These are phyloP conservation scores for Vigna reflexopilosa DNA, from an alignment of 306 rosid species.

Conservation along the genomic window DNA sequence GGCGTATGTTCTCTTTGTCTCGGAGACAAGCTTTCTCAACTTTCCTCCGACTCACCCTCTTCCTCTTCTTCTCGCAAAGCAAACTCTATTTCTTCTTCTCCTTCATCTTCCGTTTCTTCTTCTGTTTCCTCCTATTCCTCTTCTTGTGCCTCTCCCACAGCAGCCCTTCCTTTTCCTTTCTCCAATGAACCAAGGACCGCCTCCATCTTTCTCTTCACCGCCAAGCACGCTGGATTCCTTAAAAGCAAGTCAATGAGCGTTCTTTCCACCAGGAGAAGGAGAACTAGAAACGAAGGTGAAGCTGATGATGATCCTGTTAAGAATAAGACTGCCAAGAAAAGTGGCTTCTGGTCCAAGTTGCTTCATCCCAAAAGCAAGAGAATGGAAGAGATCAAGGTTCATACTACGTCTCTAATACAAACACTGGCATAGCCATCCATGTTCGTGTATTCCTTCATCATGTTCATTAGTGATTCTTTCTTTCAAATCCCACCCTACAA, in stretches of 20 bases:
- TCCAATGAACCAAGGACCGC: not conserved
- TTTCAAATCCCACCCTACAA: not conserved
- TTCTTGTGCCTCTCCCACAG: slow-evolving; percentile 62
- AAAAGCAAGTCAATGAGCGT: slow-evolving; percentile 65
- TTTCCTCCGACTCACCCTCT: not conserved
- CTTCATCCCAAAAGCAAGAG: slow-evolving; percentile 56
- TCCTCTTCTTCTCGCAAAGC: slow-evolving; percentile 18
- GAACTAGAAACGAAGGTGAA: not conserved
- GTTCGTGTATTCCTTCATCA: not conserved
- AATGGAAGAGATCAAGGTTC: slow-evolving; percentile 44
- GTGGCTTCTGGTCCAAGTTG: slow-evolving; percentile 74
- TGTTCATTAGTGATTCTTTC: not conserved
- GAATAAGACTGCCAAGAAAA: slow-evolving; percentile 44
- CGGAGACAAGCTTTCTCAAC: slow-evolving; percentile 58
- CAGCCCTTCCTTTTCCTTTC: slow-evolving; percentile 16
- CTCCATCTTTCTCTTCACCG: slow-evolving; percentile 43
- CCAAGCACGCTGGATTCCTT: slow-evolving; percentile 48
- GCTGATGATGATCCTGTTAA: not conserved
- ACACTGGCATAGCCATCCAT: not conserved
- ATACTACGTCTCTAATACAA: slow-evolving; percentile 53
- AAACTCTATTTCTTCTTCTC: slow-evolving; percentile 36
- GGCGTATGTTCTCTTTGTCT: slow-evolving; percentile 90
- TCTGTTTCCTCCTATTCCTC: slow-evolving; percentile 67
- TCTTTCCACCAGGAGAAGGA: slow-evolving; percentile 43
- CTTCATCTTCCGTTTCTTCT: slow-evolving; percentile 28